These are phyloP conservation scores for Striga asiatica DNA, from an alignment of 257 asterid species.

Conservation along the genomic window DNA sequence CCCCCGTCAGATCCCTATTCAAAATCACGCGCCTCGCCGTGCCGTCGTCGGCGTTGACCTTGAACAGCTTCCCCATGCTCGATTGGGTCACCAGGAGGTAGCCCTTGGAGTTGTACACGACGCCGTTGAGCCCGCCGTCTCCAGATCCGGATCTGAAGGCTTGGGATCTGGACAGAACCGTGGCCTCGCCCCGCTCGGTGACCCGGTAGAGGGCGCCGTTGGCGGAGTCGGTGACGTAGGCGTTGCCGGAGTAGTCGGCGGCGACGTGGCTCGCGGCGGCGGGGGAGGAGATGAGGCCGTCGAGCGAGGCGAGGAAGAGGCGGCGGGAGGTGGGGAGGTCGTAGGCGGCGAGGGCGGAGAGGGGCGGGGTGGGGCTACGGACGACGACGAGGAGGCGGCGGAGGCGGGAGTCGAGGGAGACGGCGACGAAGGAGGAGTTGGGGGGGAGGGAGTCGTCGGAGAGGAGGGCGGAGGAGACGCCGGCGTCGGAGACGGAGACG, in stretches of 20 bases:
- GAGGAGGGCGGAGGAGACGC: slow-evolving; percentile 46
- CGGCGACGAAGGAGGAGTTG: slow-evolving; percentile 41
- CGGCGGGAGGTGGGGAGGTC: slow-evolving; percentile 36
- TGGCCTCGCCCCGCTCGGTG: slow-evolving; percentile 37
- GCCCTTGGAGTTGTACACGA: slow-evolving; percentile 48
- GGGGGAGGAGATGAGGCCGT: slow-evolving; percentile 24
- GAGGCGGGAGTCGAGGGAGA: slow-evolving; percentile 49
- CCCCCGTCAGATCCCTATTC: slow-evolving; percentile 43
- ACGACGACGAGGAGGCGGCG: slow-evolving; percentile 64
- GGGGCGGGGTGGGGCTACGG: slow-evolving; percentile 32
- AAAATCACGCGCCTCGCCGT: slow-evolving; percentile 38
- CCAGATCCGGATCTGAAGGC: slow-evolving; percentile 23
- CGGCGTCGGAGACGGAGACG: slow-evolving; percentile 74
- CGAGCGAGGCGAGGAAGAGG: slow-evolving; percentile 38
- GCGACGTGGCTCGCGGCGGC: slow-evolving; percentile 48
- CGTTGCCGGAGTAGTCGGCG: slow-evolving; percentile 53
- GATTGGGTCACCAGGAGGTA: slow-evolving; percentile 65
- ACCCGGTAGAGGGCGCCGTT: slow-evolving; percentile 55
- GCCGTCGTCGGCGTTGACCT: slow-evolving; percentile 60
- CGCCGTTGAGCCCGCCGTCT: slow-evolving; percentile 53
- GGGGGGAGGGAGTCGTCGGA: slow-evolving; percentile 39
- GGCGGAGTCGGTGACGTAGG: slow-evolving; percentile 62
- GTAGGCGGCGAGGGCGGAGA: slow-evolving; percentile 53
- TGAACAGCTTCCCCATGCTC: slow-evolving; percentile 54
- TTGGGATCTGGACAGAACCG: slow-evolving; percentile 38